Base-by-base conservation (phyloP, 2,329 filamentous ascomycete species). In the Alternaria triticimaculans region DNA sequence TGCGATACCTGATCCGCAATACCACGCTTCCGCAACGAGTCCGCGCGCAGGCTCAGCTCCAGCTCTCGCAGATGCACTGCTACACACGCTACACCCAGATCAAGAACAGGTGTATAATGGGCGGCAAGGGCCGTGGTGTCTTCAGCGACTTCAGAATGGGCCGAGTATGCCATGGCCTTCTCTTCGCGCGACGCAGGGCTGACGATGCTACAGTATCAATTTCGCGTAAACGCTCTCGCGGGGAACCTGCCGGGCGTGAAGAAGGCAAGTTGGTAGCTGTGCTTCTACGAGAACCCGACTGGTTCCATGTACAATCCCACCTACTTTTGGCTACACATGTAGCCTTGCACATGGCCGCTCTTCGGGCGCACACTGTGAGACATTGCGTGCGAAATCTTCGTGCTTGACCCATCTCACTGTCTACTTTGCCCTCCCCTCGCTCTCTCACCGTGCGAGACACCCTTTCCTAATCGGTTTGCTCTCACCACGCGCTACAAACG, bases 31-130 rank as follows among this genome's bases (percentile, higher is more conserved):
- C 94, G 2, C 86, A 89, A 60, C 89, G 94, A 76, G 89, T 92
- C 55, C 92, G 96, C 75, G 93, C 93, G 66, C 92, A 97, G 80
- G 96, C 96, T 45, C 95, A 98, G 84, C 88, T 99, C 60, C 91
- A 98, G 83, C 86, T 99, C 70, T 89, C 91, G 4, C 91, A 97
- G 83, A 97, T 98, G 95, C 94, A 97, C 84, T 90, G 89, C 85
- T 98, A 98, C 83, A 98, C 96, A 37, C 88, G 94, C 65, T 89
- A 93, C 62, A 97, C 95, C 54, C 94, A 97, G 85, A 94, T 99
- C 80, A 90, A 91, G 80, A 98, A 97, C 83, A 86, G 96, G 72
- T 99, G 96, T 84, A 90, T 97, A 57, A 87, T 95, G 79, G 94
- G 94, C 70, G 96, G 96, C n/a, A 94, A 93, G 80, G 91, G 91